These are phyloP conservation scores for Boletellus ananas DNA, from an alignment of 768 basidiomycete species.

Conservation along the genomic window DNA sequence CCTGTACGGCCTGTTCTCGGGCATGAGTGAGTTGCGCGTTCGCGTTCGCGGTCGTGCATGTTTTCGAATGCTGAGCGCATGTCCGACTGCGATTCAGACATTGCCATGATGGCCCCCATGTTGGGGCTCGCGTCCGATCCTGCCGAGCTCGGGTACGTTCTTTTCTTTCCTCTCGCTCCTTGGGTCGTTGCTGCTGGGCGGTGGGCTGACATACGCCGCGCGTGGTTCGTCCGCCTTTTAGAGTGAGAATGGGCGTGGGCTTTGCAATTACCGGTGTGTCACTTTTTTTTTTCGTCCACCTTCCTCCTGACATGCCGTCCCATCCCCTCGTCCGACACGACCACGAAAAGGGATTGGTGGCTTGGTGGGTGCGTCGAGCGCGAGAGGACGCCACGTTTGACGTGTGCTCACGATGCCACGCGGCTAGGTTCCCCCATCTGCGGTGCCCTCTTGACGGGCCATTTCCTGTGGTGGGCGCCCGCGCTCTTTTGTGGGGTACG, in stretches of 20 bases:
- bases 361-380: constrained; percentile 14
- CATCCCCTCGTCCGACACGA: neutral
- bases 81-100: constrained; percentile 20
- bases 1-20: constrained; percentile 49
- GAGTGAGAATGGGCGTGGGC: constrained; percentile 44
- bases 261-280: constrained; percentile 40
- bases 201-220: neutral
- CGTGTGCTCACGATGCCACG: constrained; percentile 12
- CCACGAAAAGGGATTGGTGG: constrained; percentile 20
- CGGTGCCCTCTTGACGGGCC: constrained; percentile 48
- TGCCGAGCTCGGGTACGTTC: constrained; percentile 48
- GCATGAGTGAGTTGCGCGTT: constrained; percentile 32
- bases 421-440: constrained; percentile 50
- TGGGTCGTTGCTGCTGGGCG: no score
- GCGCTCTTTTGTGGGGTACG: constrained; percentile 47
- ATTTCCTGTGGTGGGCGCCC: constrained; percentile 56
- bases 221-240: constrained; percentile 1
- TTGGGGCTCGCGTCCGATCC: constrained; percentile 44
- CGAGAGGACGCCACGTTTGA: no score
- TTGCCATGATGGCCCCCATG: constrained; percentile 41
- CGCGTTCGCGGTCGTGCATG: neutral
- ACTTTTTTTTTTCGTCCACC: neutral
- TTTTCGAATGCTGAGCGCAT: neutral
- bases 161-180: neutral
- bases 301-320: no score